A percentile compares a stretch with the other conserved stretches of the same genome.
phyloP scores from a whole-genome alignment of 768 basidiomycete genomes.

The Tylopilus cervinicoccineus region DNA sequence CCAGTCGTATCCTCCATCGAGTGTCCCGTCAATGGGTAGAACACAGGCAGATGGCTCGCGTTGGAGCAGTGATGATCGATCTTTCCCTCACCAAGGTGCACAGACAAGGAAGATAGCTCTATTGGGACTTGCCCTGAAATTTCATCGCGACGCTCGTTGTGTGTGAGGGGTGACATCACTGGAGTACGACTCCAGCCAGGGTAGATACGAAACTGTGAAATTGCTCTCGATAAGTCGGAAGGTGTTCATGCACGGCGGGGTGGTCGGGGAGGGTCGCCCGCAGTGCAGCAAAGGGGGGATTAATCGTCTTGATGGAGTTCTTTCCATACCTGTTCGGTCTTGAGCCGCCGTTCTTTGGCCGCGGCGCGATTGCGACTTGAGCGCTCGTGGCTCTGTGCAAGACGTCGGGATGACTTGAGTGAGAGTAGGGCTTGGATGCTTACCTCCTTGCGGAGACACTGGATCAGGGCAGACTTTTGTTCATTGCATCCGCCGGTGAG shows the following conservation, averaged over 20 bases:
- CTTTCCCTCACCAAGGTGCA: background rate
- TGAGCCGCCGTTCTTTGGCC: constrained; percentile 54
- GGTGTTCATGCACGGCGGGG: background rate
- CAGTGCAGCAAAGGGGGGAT: background rate
- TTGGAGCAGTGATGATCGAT: background rate
- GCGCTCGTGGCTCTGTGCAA: constrained; percentile 54
- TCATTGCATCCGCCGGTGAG: constrained; percentile 68
- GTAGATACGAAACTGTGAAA: constrained; percentile 3
- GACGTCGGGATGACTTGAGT: constrained; percentile 1
- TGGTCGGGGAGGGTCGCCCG: background rate
- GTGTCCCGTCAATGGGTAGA: constrained; percentile 10
- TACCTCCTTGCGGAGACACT: constrained; percentile 72
- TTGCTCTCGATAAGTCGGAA: background rate
- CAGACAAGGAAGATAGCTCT: background rate
- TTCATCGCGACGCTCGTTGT: background rate
- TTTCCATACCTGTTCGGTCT: constrained; percentile 56
- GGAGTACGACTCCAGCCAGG: background rate
- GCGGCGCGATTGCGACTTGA: constrained; percentile 55
- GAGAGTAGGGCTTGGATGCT: constrained; percentile 6
- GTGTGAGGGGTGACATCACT: background rate
- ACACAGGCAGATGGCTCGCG: background rate
- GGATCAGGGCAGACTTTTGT: constrained; percentile 63
- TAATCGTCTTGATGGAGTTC: constrained; percentile 54
- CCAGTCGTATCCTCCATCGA: constrained; percentile 34
- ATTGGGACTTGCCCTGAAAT: background rate